Evolutionary conservation across 75 land plant genomes (phyloP).

Genomic region (Isoetes taiwanensis): DNA sequence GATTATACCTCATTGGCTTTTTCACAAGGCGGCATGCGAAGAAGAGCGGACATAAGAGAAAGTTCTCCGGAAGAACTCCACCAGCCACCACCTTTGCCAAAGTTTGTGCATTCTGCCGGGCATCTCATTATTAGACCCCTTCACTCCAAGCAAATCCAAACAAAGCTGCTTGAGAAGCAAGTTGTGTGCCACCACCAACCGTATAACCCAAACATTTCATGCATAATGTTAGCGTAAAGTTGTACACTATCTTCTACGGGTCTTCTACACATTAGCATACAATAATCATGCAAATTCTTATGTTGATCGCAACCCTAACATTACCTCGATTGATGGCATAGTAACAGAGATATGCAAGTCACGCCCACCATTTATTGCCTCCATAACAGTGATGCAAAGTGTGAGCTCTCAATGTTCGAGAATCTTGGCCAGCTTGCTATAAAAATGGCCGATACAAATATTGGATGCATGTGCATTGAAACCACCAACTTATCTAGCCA

Average conservation of each 20-base stretch:
- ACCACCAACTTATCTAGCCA: neutral
- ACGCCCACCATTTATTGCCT: neutral
- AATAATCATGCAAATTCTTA: neutral
- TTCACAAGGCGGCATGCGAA: neutral
- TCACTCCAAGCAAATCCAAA: neutral
- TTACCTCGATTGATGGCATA: slow-evolving; percentile 3
- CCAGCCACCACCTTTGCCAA: slow-evolving; percentile 2
- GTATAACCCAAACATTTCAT: neutral
- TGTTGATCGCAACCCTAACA: too few species aligned
- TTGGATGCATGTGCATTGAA: slow-evolving; percentile 6
- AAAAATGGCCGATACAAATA: neutral
- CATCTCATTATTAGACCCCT: neutral
- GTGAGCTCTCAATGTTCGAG: slow-evolving; percentile 4
- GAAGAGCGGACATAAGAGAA: slow-evolving; percentile 1
- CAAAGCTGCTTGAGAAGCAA: neutral
- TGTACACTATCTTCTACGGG: neutral
- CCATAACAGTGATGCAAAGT: slow-evolving; percentile 2
- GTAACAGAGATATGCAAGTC: neutral
- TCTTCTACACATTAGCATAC: neutral
- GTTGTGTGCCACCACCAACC: neutral
- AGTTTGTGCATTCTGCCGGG: slow-evolving; percentile 6
- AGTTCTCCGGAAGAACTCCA: neutral
- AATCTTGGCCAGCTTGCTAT: slow-evolving; percentile 2
- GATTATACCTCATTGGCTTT: neutral
- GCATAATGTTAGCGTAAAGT: too few species aligned